Conservation (phyloP, 495 filamentous ascomycete genomes). For the Talaromyces stipitatus region DNA sequence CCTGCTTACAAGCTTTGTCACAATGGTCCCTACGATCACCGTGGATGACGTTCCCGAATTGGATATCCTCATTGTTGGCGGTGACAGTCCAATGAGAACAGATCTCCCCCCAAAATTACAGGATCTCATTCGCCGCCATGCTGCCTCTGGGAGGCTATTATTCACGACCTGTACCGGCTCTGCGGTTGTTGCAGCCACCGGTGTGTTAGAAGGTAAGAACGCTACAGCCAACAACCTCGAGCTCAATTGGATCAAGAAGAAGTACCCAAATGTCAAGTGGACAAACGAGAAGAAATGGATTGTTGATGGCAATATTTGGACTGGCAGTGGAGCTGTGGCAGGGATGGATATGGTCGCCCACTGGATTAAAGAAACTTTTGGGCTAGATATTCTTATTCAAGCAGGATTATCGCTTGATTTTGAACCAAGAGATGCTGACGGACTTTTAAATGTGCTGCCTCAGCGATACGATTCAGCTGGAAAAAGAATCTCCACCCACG, state of each 20-base stretch:
- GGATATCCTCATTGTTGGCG: conserved; percentile 21
- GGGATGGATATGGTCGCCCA: conserved; percentile 32
- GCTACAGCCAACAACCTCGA: conserved; percentile 23
- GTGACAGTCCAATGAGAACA: conserved; percentile 10
- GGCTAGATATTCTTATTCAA: conserved; percentile 9
- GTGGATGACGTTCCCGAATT: conserved; percentile 19
- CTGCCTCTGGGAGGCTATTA: conserved; percentile 14
- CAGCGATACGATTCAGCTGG: conserved; percentile 10
- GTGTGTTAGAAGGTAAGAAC: conserved; percentile 16
- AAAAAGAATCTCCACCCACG: conserved; percentile 18
- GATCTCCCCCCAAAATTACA: conserved; percentile 12
- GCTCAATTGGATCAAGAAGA: conserved; percentile 11
- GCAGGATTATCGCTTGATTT: conserved; percentile 12
- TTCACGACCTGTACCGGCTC: conserved; percentile 24
- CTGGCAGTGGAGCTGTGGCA: conserved; percentile 24
- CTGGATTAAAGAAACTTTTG: conserved; percentile 25
- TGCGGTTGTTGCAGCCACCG: conserved; percentile 13
- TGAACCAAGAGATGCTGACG: conserved; percentile 11
- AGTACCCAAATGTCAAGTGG: conserved; percentile 25
- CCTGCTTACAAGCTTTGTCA: conserved; percentile 13
- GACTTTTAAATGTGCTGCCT: conserved; percentile 11
- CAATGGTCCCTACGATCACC: conserved; percentile 17
- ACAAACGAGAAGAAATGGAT: conserved; percentile 23
- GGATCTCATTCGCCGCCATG: conserved; percentile 18
- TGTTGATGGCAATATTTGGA: conserved; percentile 30